Evolutionary conservation across 352 stramenopile genomes (phyloP).

Genomic region (Phytophthora cryptogea): DNA sequence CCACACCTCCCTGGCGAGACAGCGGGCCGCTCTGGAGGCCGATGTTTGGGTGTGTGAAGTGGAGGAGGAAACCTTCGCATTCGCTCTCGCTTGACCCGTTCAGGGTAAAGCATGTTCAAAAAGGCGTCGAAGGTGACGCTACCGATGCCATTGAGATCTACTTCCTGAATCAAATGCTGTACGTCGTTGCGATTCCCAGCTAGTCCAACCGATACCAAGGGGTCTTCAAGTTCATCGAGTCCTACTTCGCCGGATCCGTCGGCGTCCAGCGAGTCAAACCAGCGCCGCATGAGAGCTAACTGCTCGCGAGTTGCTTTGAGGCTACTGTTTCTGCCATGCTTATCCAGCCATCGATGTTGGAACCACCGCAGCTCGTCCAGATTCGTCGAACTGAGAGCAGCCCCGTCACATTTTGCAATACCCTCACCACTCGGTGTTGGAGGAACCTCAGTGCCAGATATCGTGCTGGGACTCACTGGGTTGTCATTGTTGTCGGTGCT

Average conservation of each 20-base stretch:
- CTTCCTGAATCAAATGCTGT: constrained; percentile 67
- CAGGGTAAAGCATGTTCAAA: constrained; percentile 67
- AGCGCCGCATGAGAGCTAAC: constrained; percentile 69
- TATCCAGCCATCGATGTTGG: constrained; percentile 77
- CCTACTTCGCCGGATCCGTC: constrained; percentile 83
- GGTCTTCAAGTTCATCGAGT: constrained; percentile 84
- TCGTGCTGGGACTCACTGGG: background rate
- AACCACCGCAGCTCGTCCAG: constrained; percentile 76
- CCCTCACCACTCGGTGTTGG: background rate
- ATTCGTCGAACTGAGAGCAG: constrained; percentile 34
- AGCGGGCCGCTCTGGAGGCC: constrained; percentile 8
- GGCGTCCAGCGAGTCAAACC: constrained; percentile 89
- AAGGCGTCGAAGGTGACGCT: constrained; percentile 82
- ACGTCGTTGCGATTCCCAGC: constrained; percentile 77
- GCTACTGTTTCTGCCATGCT: constrained; percentile 71
- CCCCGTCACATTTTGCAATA: constrained; percentile 1
- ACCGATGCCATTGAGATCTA: constrained; percentile 66
- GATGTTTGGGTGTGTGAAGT: constrained; percentile 56
- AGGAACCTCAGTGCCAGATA: constrained; percentile 3
- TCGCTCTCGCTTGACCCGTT: constrained; percentile 47
- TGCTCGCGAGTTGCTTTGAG: constrained; percentile 74
- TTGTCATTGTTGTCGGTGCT: background rate
- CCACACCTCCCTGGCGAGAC: constrained; percentile 9
- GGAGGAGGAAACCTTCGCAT: constrained; percentile 17
- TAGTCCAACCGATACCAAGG: constrained; percentile 87